Evolutionary conservation across 495 filamentous ascomycete genomes (phyloP).

Genomic region (Aspergillus funiculosus): DNA sequence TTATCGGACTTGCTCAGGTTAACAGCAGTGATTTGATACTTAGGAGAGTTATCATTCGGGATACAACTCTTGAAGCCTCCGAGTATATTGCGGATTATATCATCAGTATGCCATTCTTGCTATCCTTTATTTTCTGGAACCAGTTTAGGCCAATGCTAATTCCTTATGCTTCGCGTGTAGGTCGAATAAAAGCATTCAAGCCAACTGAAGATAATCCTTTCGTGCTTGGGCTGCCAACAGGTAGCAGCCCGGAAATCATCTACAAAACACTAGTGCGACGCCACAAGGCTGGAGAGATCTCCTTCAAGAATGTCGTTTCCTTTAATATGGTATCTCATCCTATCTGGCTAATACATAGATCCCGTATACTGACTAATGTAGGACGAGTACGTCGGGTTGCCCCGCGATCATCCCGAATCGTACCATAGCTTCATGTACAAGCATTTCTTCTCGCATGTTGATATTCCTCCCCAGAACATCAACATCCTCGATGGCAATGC

Average conservation of each 20-base stretch:
- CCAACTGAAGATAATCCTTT: constrained; percentile 68
- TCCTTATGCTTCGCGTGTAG: constrained; percentile 15
- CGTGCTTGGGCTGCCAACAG: constrained; percentile 78
- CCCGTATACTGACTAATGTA: constrained; percentile 26
- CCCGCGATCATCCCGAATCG: constrained; percentile 73
- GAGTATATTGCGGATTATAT: constrained; percentile 80
- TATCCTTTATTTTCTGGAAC: background rate
- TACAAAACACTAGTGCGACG: constrained; percentile 71
- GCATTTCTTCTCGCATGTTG: constrained; percentile 83
- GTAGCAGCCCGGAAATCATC: constrained; percentile 70
- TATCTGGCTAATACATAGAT: background rate
- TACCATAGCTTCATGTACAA: constrained; percentile 92
- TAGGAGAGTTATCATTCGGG: constrained; percentile 82
- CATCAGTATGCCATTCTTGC: constrained; percentile 48
- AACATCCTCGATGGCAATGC: constrained; percentile 85
- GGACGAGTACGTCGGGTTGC: constrained; percentile 84
- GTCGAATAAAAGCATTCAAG: constrained; percentile 65
- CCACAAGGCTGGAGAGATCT: constrained; percentile 72
- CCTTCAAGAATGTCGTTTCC: constrained; percentile 81
- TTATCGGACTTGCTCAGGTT: constrained; percentile 7
- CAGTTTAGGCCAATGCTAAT: background rate
- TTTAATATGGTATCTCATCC: constrained; percentile 75
- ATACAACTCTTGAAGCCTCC: constrained; percentile 59
- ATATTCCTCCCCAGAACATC: constrained; percentile 72
- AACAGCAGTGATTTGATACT: constrained; percentile 7